Base-by-base conservation (phyloP, 2,329 filamentous ascomycete genomes). In the Endothia cerciana region DNA sequence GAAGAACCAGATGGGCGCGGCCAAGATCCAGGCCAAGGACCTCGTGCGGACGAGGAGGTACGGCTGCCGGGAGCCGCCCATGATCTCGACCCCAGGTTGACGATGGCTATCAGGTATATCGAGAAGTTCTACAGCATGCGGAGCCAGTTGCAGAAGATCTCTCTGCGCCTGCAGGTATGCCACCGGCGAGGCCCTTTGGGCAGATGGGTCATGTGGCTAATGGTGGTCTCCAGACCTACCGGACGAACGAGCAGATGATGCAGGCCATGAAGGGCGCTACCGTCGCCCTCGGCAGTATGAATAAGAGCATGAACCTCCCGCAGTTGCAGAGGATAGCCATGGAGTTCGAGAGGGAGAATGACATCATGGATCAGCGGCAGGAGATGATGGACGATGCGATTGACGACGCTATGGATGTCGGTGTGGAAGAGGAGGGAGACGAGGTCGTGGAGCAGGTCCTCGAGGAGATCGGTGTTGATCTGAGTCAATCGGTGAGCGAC, bases 371-470 rank as follows among this genome's bases (percentile, higher is more conserved):
- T 73, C 93, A 98, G 80, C 87, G 95, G 70, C 94, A 98, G 77
- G 95, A 98, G 79, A 97, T 99, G 92, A 98, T 99, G 95, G 94
- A 98, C 75, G 95, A 98, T 78, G 94, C 93, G 25, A 95, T 99
- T 67, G 95, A 99, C 76, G 95, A 99, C 77, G 94, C 94, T 60
- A 97, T 95, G 73, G 95, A 96, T 30, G 83, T 97, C 45, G 88
- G 87, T 19, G 89, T 97, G 68, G 95, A 99, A 74, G 95, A 97
- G 73, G 95, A 98, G 77, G 92, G 94, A 41, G 95, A 99, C 72
- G 95, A 99, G 76, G 92, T 98, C 15, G 93, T 99, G 41, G 96
- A 97, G 73, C 93, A 97, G 79, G 92, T 99, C 5, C 79, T 99
- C 73, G 95, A 98, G 75, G 95, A 98, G 80, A 97, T 99, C 76